Evolutionary conservation across 73 alveolate species (phyloP).

Genomic region (Symbiodinium natans): DNA sequence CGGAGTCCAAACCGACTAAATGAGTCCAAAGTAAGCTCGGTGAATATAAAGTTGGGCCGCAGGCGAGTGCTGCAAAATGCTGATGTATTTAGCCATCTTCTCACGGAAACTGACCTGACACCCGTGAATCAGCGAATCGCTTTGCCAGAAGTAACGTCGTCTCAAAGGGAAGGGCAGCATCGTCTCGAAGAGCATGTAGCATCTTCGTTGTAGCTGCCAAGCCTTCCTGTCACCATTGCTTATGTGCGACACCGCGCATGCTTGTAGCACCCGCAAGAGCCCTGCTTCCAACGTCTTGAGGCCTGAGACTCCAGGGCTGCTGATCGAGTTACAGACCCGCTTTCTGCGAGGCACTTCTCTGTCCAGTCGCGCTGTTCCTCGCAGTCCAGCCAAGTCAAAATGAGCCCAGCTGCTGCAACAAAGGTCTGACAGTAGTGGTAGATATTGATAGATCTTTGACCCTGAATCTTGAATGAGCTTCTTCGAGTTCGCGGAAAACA

Average conservation of each 20-base stretch:
- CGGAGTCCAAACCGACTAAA: background rate
- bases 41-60: background rate
- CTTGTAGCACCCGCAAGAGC: no score
- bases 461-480: no score
- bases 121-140: background rate
- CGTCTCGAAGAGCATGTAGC: constrained; percentile 80
- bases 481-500: no score
- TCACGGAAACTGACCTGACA: constrained; percentile 72
- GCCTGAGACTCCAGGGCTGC: constrained; percentile 87
- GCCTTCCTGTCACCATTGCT: constrained; percentile 45
- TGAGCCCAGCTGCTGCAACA: no score
- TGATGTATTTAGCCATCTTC: constrained; percentile 88
- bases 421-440: no score
- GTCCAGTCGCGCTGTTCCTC: constrained; percentile 91
- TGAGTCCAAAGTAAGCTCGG: background rate
- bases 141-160: background rate
- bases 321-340: constrained; percentile 63
- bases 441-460: no score
- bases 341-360: constrained; percentile 76
- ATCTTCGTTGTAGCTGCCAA: constrained; percentile 89
- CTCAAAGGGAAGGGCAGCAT: constrained; percentile 29
- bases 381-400: background rate
- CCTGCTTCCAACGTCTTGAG: no score
- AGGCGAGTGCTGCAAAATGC: constrained; percentile 87
- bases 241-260: no score